Base-by-base conservation (phyloP, 1,284 basidiomycete species). In the Cerrena zonata region DNA sequence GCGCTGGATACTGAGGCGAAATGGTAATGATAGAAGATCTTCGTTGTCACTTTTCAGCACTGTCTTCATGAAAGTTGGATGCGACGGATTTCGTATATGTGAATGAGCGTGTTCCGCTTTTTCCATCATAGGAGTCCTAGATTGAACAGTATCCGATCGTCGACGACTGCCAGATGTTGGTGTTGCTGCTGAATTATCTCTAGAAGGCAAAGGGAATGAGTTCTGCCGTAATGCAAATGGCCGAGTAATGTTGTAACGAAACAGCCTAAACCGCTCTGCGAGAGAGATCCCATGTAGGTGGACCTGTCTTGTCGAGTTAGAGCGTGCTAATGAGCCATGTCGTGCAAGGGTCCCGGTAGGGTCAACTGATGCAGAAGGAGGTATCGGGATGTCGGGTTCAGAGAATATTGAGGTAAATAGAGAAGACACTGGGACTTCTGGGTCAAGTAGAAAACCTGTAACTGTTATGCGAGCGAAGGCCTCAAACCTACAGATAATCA, bases 401-500 rank as follows among this genome's bases (percentile, higher is more conserved):
- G 69, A 58, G 50, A 75, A 71, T 0, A 73, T 67, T 2, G 75
- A 71, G 12, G 71, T 70, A 61, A 85, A 82, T 7, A 85, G 64
- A 21, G 77, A 68, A 22, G 71, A 77, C 4, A 79, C 65, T 27
- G 79, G 80, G 7, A 86, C 73, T 55, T 92, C 87, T 7, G 94
- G 93, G 64, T 97, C 94, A 52, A 97, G 78, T 23, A 98, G 66
- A 56, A 99, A 80, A 15, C 95, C 95, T 11, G 91, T 93, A 23
- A 95, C 89, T 61, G 91, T 81, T 64, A 96, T 94, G 21, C 94
- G 85, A 38, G 91, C 91, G 54, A 90, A 74, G 49, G 90, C 83
- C 72, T 99, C 95, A 37, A 96, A 53, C 3, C 91, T 92, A 56
- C 10, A 26, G 38, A 5, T 44, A 5, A 26, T 44, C 18, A 44